These are phyloP conservation scores for Fusarium sp. DNA, from an alignment of 2,329 filamentous ascomycete genomes.

Conservation along the genomic window DNA sequence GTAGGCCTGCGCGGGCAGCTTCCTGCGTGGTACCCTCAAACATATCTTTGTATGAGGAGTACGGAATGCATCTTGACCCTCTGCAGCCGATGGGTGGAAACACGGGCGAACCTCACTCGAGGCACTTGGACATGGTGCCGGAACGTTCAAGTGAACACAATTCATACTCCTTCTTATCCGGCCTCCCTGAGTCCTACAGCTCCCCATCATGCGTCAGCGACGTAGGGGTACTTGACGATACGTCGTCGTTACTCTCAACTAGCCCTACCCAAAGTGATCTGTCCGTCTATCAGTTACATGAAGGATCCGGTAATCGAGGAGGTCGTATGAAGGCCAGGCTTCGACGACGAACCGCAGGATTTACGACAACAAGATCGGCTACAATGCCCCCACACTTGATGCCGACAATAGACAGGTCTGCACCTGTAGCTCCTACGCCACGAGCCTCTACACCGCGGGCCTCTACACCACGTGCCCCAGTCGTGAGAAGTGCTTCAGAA, in stretches of 20 bases:
- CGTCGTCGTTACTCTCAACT: conserved; percentile 16
- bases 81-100: conserved; percentile 2
- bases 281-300: conserved; percentile 45
- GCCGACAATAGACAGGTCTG: conserved; percentile 45
- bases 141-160: conserved; percentile 20
- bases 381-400: conserved; percentile 47
- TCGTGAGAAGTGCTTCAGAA: conserved; percentile 6
- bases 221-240: neutral
- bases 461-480: conserved; percentile 47
- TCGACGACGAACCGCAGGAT: conserved; percentile 47
- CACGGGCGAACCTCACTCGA: neutral
- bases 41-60: conserved; percentile 26
- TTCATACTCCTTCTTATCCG: conserved; percentile 14
- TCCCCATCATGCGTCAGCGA: conserved; percentile 14
- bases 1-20: conserved; percentile 14
- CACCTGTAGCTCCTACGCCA: conserved; percentile 48
- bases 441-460: conserved; percentile 42
- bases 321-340: conserved; percentile 48
- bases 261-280: conserved; percentile 21
- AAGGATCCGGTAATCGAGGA: conserved; percentile 46
- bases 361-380: conserved; percentile 46
- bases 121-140: conserved; percentile 20
- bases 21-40: conserved; percentile 18
- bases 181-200: neutral
- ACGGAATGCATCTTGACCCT: conserved; percentile 10